Conservation (phyloP, 306 rosid species). For the Malus sieversii region DNA sequence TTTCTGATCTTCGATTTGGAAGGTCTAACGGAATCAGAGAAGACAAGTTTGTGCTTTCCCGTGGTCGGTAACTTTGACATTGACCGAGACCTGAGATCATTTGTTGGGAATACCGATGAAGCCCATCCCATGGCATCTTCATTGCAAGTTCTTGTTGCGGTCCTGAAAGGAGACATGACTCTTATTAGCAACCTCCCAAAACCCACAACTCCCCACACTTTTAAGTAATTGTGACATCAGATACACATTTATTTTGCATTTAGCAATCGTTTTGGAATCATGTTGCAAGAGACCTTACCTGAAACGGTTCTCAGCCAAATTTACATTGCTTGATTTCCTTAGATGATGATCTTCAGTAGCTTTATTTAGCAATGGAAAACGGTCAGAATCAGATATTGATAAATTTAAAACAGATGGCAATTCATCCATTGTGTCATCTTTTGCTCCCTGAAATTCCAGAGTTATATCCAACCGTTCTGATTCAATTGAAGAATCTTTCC, state of each 20-base stretch:
- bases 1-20: conserved; percentile 58
- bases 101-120: conserved; percentile 58
- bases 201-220: neutral
- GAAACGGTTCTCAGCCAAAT: conserved; percentile 69
- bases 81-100: conserved; percentile 54
- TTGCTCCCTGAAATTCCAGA: conserved; percentile 50
- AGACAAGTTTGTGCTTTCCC: conserved; percentile 71
- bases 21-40: conserved; percentile 42
- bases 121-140: conserved; percentile 80
- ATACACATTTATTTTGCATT: neutral
- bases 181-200: conserved; percentile 18
- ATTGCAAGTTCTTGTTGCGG: conserved; percentile 59
- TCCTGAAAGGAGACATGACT: conserved; percentile 35
- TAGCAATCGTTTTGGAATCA: neutral
- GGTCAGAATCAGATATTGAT: conserved; percentile 44
- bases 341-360: conserved; percentile 36
- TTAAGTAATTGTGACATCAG: neutral
- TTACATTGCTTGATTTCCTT: conserved; percentile 10
- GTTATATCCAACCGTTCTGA: conserved; percentile 53
- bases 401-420: conserved; percentile 63
- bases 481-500: conserved; percentile 19
- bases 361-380: conserved; percentile 18
- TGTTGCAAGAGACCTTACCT: conserved; percentile 43
- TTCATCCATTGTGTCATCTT: conserved; percentile 28
- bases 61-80: conserved; percentile 49